Conservation (phyloP, 495 filamentous ascomycete species). For the Melanomma pulvis-pyrius region DNA sequence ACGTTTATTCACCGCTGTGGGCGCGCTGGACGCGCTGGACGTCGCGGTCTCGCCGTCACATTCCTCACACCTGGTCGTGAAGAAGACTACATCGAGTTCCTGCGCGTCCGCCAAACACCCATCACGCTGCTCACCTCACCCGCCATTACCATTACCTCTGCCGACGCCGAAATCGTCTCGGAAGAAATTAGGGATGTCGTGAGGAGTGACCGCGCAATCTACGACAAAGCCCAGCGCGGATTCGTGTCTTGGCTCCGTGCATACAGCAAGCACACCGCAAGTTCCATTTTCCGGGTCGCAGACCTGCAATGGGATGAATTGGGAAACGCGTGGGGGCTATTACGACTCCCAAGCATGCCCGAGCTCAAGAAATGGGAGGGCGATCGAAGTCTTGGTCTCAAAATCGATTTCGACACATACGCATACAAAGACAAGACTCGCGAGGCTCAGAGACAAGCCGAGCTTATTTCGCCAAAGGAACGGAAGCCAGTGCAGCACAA, state of each 20-base stretch:
- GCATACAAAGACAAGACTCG: constrained; percentile 77
- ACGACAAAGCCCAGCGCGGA: constrained; percentile 84
- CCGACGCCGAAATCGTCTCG: constrained; percentile 57
- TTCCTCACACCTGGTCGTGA: constrained; percentile 82
- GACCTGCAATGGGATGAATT: constrained; percentile 84
- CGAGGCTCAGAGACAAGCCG: constrained; percentile 69
- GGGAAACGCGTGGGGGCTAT: constrained; percentile 77
- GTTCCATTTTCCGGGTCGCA: constrained; percentile 82
- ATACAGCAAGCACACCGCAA: constrained; percentile 88
- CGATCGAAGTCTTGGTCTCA: constrained; percentile 64
- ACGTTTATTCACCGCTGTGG: constrained; percentile 94
- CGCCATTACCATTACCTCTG: constrained; percentile 53
- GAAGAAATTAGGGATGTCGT: constrained; percentile 63
- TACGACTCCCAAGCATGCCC: constrained; percentile 92
- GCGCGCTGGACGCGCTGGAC: constrained; percentile 86
- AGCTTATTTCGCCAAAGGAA: constrained; percentile 44
- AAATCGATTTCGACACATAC: constrained; percentile 62
- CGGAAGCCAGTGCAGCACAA: constrained; percentile 36
- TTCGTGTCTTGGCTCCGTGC: constrained; percentile 92
- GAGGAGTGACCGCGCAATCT: constrained; percentile 72
- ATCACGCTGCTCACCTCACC: constrained; percentile 64
- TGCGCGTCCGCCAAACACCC: constrained; percentile 87
- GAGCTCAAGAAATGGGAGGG: constrained; percentile 73
- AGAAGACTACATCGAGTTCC: constrained; percentile 84
- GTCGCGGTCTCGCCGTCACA: constrained; percentile 79